Evolutionary conservation across 2,329 filamentous ascomycete species (phyloP).

Genomic region (Stagonosporopsis tanaceti): DNA sequence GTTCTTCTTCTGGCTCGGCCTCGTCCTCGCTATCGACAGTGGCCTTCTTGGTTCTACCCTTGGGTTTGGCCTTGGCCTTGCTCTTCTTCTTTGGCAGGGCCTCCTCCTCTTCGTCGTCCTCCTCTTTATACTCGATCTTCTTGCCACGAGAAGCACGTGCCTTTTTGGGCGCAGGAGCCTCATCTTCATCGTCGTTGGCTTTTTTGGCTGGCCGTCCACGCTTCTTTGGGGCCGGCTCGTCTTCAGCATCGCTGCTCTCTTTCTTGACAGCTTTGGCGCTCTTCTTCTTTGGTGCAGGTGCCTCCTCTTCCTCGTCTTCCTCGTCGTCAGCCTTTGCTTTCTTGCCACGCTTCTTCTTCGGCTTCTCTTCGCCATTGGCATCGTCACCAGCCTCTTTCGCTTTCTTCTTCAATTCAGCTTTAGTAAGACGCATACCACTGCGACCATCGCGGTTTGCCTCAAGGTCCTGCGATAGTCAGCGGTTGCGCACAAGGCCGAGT

Average conservation of each 20-base stretch:
- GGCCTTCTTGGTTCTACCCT: constrained; percentile 38
- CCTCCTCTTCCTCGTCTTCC: constrained; percentile 43
- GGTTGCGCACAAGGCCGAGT: background rate
- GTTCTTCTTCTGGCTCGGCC: constrained; percentile 17
- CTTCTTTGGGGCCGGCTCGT: constrained; percentile 44
- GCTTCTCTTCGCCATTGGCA: constrained; percentile 40
- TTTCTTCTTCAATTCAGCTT: constrained; percentile 44
- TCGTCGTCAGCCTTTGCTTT: constrained; percentile 40
- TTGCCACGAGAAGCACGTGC: constrained; percentile 26
- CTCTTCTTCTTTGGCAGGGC: constrained; percentile 32
- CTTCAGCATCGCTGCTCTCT: constrained; percentile 37
- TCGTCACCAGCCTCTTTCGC: constrained; percentile 35
- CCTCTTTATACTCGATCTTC: constrained; percentile 41
- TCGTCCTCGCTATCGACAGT: constrained; percentile 30
- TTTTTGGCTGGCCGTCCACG: constrained; percentile 31
- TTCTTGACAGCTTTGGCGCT: constrained; percentile 36
- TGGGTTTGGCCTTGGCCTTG: constrained; percentile 23
- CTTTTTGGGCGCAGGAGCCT: constrained; percentile 35
- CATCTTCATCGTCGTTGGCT: constrained; percentile 30
- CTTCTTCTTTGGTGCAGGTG: constrained; percentile 44
- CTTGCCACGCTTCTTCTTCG: constrained; percentile 55
- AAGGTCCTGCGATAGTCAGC: constrained; percentile 65
- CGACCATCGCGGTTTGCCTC: constrained; percentile 75
- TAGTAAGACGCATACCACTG: constrained; percentile 65
- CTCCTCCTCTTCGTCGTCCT: constrained; percentile 34